Evolutionary conservation across 1,284 basidiomycete genomes (phyloP).

Genomic region (Cryptococcus sp.): DNA sequence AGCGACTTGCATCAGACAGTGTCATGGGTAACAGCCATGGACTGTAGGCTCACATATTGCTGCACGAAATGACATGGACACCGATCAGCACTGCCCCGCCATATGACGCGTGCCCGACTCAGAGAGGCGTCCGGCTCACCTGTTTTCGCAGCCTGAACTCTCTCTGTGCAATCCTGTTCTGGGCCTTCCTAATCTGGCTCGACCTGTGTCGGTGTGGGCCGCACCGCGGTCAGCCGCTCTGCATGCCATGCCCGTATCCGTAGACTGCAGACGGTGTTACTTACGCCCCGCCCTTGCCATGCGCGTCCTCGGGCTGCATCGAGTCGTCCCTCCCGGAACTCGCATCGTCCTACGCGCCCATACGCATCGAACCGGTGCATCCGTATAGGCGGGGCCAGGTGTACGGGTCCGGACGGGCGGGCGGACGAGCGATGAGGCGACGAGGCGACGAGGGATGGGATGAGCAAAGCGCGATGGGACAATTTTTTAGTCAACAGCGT

Average conservation of each 20-base stretch:
- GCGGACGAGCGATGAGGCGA: neutral
- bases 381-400: too few species aligned
- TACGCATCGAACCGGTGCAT: neutral
- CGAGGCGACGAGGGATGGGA: neutral
- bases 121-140: constrained; percentile 59
- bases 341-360: constrained; percentile 1
- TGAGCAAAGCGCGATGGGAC: neutral
- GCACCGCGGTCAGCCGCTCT: neutral
- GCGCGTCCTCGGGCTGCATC: constrained; percentile 3
- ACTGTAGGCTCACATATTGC: constrained; percentile 39
- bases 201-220: constrained; percentile 20
- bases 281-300: constrained; percentile 8
- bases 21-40: neutral
- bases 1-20: neutral
- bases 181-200: constrained; percentile 50
- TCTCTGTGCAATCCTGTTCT: constrained; percentile 88
- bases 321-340: constrained; percentile 4
- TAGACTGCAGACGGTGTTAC: neutral
- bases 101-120: neutral
- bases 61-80: constrained; percentile 9
- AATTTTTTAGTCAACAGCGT: constrained; percentile 1
- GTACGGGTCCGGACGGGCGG: too few species aligned
- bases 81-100: too few species aligned
- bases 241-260: neutral
- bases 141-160: constrained; percentile 88